phyloP scores from a whole-genome alignment of 2,329 filamentous ascomycete genomes.

The Fusarium musae region DNA sequence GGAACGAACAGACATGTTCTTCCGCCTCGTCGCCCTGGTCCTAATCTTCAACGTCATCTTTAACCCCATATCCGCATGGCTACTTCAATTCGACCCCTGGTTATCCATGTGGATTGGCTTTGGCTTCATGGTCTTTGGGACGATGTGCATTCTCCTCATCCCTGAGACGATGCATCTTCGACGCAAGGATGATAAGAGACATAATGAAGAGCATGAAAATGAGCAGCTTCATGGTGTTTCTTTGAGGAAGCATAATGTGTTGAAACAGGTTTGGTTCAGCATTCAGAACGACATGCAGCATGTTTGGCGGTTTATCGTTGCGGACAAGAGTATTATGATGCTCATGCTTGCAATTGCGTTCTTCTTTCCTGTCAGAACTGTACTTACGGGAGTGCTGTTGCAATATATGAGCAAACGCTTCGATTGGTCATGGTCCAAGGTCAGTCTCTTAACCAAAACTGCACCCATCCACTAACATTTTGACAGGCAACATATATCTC shows the following conservation, averaged over 20 bases:
- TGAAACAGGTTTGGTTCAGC: slow-evolving; percentile 43
- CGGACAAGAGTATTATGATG: slow-evolving; percentile 51
- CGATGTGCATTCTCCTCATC: slow-evolving; percentile 47
- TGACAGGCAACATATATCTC: slow-evolving; percentile 54
- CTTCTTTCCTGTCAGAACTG: slow-evolving; percentile 47
- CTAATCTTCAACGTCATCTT: slow-evolving; percentile 53
- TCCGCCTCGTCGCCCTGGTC: slow-evolving; percentile 51
- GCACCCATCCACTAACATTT: neutral
- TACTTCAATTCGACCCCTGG: slow-evolving; percentile 55
- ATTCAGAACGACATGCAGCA: slow-evolving; percentile 48
- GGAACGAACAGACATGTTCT: slow-evolving; percentile 55
- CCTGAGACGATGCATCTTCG: slow-evolving; percentile 57
- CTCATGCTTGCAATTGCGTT: slow-evolving; percentile 50
- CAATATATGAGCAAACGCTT: slow-evolving; percentile 66
- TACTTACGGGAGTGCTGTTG: slow-evolving; percentile 52
- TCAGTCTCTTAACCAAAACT: slow-evolving; percentile 20
- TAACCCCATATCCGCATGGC: slow-evolving; percentile 54
- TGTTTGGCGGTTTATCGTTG: slow-evolving; percentile 54
- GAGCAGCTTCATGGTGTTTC: neutral
- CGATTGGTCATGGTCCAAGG: slow-evolving; percentile 58
- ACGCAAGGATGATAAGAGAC: slow-evolving; percentile 43
- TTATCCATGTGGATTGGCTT: slow-evolving; percentile 52
- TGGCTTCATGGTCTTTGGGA: slow-evolving; percentile 44
- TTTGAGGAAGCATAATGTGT: slow-evolving; percentile 19
- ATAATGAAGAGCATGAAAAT: slow-evolving; percentile 5